phyloP scores from a whole-genome alignment of 768 basidiomycete genomes.

The Gymnopilus junonius region DNA sequence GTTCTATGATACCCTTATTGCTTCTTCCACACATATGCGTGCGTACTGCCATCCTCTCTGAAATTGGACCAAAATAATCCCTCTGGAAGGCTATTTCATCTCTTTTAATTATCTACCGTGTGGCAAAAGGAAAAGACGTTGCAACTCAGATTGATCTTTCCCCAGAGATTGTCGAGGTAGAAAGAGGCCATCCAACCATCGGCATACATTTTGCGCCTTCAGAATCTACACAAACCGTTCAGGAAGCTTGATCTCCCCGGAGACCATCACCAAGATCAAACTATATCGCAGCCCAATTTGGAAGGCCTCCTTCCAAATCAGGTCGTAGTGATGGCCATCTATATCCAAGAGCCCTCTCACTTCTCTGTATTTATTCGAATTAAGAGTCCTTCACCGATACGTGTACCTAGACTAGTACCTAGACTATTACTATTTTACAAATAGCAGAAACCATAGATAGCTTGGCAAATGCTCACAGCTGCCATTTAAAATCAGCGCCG shows the following conservation, averaged over 20 bases:
- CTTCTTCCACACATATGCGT: conserved; percentile 3
- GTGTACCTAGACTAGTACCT: no score
- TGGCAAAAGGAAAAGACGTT: not conserved
- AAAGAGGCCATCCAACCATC: not conserved
- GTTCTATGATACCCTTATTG: not conserved
- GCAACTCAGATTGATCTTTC: not conserved
- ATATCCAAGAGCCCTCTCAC: no score
- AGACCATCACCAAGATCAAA: no score
- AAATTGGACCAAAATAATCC: not conserved
- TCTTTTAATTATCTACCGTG: not conserved
- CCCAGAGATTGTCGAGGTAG: not conserved
- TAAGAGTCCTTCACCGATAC: no score
- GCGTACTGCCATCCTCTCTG: not conserved
- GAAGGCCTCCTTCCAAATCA: not conserved
- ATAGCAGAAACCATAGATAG: no score
- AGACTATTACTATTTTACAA: no score
- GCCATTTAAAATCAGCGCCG: no score
- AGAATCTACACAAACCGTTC: not conserved
- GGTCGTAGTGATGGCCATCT: no score
- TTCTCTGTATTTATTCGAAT: no score
- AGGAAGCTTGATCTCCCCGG: not conserved
- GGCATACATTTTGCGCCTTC: not conserved
- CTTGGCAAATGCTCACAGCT: no score
- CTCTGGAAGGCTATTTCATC: not conserved
- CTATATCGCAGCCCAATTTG: not conserved